phyloP scores from a whole-genome alignment of 1,284 basidiomycete genomes.

The Rhodotorula sp. region DNA sequence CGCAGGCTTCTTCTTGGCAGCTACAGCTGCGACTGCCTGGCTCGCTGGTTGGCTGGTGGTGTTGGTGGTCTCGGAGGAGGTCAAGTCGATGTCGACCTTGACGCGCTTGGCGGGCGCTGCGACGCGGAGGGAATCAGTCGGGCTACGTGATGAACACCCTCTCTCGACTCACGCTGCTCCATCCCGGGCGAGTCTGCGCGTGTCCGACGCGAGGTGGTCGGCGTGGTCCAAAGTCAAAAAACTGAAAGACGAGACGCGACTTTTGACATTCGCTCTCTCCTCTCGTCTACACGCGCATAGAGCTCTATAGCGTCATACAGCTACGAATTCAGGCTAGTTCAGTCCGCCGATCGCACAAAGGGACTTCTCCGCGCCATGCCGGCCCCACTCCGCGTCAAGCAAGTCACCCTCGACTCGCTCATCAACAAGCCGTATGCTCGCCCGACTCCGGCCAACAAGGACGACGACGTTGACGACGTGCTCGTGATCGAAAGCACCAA shows the following conservation, averaged over 20 bases:
- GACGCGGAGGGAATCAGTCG: neutral
- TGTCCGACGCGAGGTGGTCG: too few relatives aligned
- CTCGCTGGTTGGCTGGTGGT: neutral
- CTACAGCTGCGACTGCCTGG: neutral
- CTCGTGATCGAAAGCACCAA: neutral
- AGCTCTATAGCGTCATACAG: neutral
- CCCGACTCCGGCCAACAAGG: neutral
- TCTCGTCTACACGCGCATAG: neutral
- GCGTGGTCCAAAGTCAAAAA: neutral
- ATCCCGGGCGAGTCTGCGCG: neutral
- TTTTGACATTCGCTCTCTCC: neutral
- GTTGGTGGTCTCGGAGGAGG: neutral
- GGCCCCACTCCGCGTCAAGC: neutral
- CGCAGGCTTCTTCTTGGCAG: neutral
- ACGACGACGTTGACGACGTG: neutral
- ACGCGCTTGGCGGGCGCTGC: conserved; percentile 11
- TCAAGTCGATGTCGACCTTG: conserved; percentile 7
- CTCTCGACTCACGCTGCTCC: neutral
- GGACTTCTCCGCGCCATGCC: neutral
- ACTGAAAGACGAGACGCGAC: neutral
- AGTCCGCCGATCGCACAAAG: too few relatives aligned
- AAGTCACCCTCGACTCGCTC: neutral
- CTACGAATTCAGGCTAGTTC: neutral
- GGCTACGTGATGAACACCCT: too few relatives aligned
- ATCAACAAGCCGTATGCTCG: neutral